Conservation (phyloP, 2,329 filamentous ascomycete species). For the Periconia sp. region DNA sequence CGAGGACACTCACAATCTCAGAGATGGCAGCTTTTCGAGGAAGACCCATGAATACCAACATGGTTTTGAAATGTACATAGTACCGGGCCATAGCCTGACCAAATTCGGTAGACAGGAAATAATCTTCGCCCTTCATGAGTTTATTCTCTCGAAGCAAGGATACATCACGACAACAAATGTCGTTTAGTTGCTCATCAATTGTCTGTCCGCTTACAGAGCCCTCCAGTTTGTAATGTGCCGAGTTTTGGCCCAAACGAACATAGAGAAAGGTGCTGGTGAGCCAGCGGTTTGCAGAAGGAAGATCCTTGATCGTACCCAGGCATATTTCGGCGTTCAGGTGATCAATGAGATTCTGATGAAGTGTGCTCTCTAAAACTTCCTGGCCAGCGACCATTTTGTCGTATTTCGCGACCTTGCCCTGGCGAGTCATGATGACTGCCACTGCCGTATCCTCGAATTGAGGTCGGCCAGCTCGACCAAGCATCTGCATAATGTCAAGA, state of each 20-base stretch:
- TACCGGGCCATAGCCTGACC: conserved; percentile 82
- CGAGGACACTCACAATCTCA: conserved; percentile 62
- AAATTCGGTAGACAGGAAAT: conserved; percentile 67
- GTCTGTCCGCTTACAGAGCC: conserved; percentile 52
- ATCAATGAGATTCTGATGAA: conserved; percentile 79
- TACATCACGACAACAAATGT: conserved; percentile 72
- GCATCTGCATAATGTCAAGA: conserved; percentile 87
- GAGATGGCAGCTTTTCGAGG: conserved; percentile 62
- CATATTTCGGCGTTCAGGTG: conserved; percentile 84
- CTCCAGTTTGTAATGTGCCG: conserved; percentile 68
- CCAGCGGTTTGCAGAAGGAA: conserved; percentile 70
- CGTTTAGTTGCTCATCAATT: conserved; percentile 66
- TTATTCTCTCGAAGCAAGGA: conserved; percentile 61
- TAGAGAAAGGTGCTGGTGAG: conserved; percentile 76
- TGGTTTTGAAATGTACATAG: conserved; percentile 77
- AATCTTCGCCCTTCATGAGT: conserved; percentile 55
- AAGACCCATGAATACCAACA: conserved; percentile 69
- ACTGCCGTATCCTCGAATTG: conserved; percentile 78
- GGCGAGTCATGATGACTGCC: conserved; percentile 77
- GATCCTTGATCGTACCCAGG: conserved; percentile 68
- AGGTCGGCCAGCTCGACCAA: conserved; percentile 78
- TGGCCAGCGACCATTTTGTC: conserved; percentile 73
- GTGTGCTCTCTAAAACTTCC: conserved; percentile 73
- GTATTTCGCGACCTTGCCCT: conserved; percentile 66
- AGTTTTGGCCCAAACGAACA: conserved; percentile 71